phyloP scores from a whole-genome alignment of 768 basidiomycete genomes.

The Dioszegia crocea region DNA sequence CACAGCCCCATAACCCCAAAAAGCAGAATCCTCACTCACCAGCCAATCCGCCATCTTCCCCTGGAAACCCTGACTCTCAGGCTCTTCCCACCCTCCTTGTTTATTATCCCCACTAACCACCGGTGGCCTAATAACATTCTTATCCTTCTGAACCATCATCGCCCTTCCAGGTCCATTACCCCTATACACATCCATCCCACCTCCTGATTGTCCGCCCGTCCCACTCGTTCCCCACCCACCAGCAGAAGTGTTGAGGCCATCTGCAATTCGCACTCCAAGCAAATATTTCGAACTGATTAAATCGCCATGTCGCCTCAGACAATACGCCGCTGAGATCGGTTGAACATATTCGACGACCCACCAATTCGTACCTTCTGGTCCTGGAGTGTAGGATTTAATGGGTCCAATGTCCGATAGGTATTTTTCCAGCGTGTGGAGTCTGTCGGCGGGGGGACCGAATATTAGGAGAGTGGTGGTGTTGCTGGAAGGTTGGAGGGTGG shows the following conservation, averaged over 20 bases:
- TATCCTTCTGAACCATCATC: not conserved
- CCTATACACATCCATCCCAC: not conserved
- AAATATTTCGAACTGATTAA: conserved; percentile 35
- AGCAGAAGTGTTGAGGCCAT: not conserved
- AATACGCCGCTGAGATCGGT: conserved; percentile 25
- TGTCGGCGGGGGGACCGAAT: conserved; percentile 34
- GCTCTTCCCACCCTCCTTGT: not conserved
- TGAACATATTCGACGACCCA: conserved; percentile 23
- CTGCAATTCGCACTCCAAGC: conserved; percentile 34
- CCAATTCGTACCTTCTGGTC: conserved; percentile 41
- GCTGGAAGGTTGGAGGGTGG: conserved; percentile 21
- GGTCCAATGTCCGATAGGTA: conserved; percentile 26
- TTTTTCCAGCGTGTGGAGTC: conserved; percentile 23
- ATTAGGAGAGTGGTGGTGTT: conserved; percentile 31
- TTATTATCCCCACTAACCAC: not conserved
- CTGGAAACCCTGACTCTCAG: not conserved
- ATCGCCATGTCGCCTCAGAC: conserved; percentile 38
- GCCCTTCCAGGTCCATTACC: not conserved
- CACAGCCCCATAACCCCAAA: too few relatives aligned
- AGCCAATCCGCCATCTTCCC: conserved; percentile 16
- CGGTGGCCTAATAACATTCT: not conserved
- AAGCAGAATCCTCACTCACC: too few relatives aligned
- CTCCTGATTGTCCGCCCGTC: not conserved
- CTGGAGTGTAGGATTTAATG: conserved; percentile 26
- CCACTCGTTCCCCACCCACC: not conserved